Percentiles rank a stretch among this genome's conserved stretches.
Conservation (phyloP, 768 basidiomycete species). For the Kwoniella bestiolae region DNA sequence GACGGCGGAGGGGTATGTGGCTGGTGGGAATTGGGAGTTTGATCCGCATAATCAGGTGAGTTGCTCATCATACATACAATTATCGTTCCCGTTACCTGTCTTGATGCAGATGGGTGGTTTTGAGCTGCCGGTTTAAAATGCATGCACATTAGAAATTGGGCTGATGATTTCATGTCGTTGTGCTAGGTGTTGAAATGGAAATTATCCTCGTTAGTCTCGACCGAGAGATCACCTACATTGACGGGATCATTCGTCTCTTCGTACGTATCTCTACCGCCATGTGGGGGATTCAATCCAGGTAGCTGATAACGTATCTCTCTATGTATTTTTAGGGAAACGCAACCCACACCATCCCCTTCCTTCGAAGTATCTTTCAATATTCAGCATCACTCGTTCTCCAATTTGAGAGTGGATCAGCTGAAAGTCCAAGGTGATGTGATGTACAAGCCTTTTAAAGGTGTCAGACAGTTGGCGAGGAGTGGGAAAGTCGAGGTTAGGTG, state of each 20-base stretch:
- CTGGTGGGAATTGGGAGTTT: slow-evolving; percentile 77
- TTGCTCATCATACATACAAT: neutral
- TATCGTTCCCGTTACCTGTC: no score
- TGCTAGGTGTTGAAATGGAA: slow-evolving; percentile 76
- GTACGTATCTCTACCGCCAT: slow-evolving; percentile 61
- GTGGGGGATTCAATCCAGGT: no score
- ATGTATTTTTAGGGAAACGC: slow-evolving; percentile 56
- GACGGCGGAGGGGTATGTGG: slow-evolving; percentile 43
- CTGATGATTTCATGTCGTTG: neutral
- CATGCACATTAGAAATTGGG: no score
- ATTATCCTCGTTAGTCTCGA: slow-evolving; percentile 68
- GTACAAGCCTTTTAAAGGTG: slow-evolving; percentile 92
- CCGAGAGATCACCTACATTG: slow-evolving; percentile 69
- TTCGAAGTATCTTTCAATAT: slow-evolving; percentile 75
- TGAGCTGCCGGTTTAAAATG: no score
- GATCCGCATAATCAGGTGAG: slow-evolving; percentile 70
- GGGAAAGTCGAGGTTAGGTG: slow-evolving; percentile 72
- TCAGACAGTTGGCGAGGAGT: slow-evolving; percentile 67
- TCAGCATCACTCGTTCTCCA: slow-evolving; percentile 72
- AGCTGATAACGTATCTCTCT: no score
- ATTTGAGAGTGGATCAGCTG: slow-evolving; percentile 82
- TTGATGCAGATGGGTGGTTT: no score
- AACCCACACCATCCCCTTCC: slow-evolving; percentile 72
- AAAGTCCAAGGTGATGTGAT: slow-evolving; percentile 72
- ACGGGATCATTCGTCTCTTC: slow-evolving; percentile 75